Evolutionary conservation across 305 asterid species (phyloP).

Genomic region (Solanum hybrid): DNA sequence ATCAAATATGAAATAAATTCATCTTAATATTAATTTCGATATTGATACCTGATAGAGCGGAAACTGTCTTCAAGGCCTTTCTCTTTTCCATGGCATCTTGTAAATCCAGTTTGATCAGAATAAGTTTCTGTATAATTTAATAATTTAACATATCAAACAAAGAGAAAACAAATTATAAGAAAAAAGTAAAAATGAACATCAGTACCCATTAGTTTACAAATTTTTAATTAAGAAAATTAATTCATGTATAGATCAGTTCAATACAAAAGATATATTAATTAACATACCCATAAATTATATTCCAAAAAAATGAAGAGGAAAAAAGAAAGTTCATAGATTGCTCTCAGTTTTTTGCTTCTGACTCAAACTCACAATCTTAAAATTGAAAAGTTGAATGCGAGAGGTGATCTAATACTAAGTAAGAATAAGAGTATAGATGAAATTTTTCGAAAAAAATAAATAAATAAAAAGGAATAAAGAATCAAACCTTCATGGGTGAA

Average conservation of each 20-base stretch:
- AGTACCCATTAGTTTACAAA: not conserved
- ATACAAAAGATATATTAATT: not conserved
- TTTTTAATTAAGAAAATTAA: too few species aligned
- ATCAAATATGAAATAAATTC: too few species aligned
- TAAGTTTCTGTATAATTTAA: constrained; percentile 43
- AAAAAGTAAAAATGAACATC: not conserved
- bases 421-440: not conserved
- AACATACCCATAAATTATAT: not conserved
- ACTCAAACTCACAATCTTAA: not conserved
- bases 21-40: too few species aligned
- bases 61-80: constrained; percentile 71
- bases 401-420: not conserved
- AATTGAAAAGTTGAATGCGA: not conserved
- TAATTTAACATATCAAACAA: not conserved
- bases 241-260: not conserved
- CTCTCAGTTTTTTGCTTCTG: not conserved
- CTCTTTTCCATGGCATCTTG: constrained; percentile 51
- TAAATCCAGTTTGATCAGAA: constrained; percentile 51
- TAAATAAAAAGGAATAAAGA: constrained; percentile 1
- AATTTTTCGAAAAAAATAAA: not conserved
- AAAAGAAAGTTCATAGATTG: not conserved
- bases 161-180: not conserved
- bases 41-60: constrained; percentile 49
- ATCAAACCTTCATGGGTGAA: not conserved
- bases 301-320: too few species aligned